A percentile compares a stretch with the other conserved stretches of the same genome.
Conservation (phyloP, 192 early-diverging fungal genomes). For the Gryganskiella cystojenkinii region DNA sequence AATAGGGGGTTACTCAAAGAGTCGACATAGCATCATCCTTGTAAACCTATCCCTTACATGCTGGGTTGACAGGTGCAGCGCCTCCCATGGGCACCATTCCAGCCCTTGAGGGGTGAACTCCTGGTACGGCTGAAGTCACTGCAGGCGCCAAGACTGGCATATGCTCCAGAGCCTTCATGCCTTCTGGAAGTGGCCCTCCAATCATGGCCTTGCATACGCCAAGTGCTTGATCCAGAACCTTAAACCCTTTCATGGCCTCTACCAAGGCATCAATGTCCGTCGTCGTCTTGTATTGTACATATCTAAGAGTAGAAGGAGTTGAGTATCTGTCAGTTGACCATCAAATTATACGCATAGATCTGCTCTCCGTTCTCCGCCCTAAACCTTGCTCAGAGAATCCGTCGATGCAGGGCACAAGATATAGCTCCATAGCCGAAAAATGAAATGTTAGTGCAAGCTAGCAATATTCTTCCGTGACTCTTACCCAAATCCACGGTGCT, state of each 20-base stretch:
- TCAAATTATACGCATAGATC: no score
- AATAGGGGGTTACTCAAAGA: no score
- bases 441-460: constrained; percentile 9
- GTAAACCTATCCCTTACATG: constrained; percentile 26
- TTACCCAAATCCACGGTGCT: constrained; percentile 87
- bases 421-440: background rate
- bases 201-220: constrained; percentile 76
- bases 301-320: constrained; percentile 60
- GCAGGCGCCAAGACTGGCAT: constrained; percentile 49
- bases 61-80: constrained; percentile 12
- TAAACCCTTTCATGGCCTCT: constrained; percentile 80
- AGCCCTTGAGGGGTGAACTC: no score
- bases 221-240: constrained; percentile 76
- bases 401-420: background rate
- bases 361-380: constrained; percentile 2
- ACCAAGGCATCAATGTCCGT: constrained; percentile 70
- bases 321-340: constrained; percentile 23
- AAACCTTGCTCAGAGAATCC: background rate
- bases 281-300: constrained; percentile 79
- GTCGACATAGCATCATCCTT: no score
- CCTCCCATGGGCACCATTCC: background rate
- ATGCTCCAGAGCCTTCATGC: constrained; percentile 81
- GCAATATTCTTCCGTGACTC: constrained; percentile 20
- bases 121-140: no score
- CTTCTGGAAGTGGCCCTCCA: constrained; percentile 80